Conservation (phyloP, 2,329 filamentous ascomycete genomes). For the Fusarium goolgardi region DNA sequence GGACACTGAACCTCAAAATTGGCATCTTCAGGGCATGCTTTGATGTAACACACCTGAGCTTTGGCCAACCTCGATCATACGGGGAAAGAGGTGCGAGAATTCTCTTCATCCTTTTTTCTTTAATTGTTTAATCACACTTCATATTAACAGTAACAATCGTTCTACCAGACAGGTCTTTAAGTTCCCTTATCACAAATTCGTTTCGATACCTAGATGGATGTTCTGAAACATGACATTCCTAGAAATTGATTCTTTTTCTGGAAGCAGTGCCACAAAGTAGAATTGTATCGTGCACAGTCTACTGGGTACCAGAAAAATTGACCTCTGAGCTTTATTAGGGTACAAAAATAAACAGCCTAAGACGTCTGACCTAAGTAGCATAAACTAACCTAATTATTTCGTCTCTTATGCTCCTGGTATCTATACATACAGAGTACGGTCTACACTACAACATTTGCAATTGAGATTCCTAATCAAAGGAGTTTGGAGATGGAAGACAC, state of each 20-base stretch:
- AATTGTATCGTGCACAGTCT: background rate
- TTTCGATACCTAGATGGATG: background rate
- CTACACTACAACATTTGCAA: background rate
- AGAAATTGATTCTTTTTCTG: background rate
- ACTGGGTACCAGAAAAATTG: no score
- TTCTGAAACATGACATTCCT: background rate
- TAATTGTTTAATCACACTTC: background rate
- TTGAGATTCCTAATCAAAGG: background rate
- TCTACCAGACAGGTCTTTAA: no score
- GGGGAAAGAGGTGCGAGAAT: background rate
- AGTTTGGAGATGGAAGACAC: no score
- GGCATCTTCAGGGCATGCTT: background rate
- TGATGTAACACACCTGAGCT: background rate
- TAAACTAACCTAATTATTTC: no score
- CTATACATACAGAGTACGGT: background rate
- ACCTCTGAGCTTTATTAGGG: no score
- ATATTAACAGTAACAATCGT: background rate
- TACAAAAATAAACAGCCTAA: no score
- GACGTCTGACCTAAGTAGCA: no score
- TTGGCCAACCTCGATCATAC: background rate
- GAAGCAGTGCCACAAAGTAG: background rate
- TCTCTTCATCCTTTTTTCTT: background rate
- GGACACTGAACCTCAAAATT: background rate
- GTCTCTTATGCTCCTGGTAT: no score
- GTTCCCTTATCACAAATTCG: background rate